Evolutionary conservation across 192 early-diverging fungal species (phyloP), one percentile per base, ranked within the genome.

Genomic region (Geranomyces variabilis): DNA sequence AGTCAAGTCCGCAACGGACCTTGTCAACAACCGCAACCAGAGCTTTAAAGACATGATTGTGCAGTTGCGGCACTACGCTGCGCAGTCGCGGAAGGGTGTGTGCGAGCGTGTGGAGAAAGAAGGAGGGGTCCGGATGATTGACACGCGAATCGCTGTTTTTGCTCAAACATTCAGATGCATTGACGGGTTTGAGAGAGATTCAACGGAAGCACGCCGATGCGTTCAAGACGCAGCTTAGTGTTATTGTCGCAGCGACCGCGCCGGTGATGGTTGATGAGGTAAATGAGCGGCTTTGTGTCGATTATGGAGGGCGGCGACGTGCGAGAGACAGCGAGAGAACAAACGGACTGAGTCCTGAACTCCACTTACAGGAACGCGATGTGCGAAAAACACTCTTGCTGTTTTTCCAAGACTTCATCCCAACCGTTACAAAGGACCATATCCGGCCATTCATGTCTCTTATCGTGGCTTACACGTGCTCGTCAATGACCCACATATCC

Each of bases 401-500:
- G 5, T 64, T 78, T 6, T 56, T 55, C 28, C 30, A 78, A 45
- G 55, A 55, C 19, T 61, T 78, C 29, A 45, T 47, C 0, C 71
- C 71, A 21, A 66, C 67, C 13, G 51, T 73, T 7, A 62, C 62
- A 22, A 66, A 76, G 57, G 77, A 82, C 47, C 89, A 93, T 36
- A 57, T 94, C 24, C 83, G 86, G 57, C 92, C 94, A 26, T 96
- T 96, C 76, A 70, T 93, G 60, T 83, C 92, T 3, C 75, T 94
- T 31, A 80, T 93, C 28, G 83, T 93, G 53, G 88, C 91, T 2
- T 94, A 90, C 64, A 90, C 88, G 4, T 93, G 90, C 77, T 92
- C 93, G 15, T 93, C 88, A 21, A 93, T 94, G 87, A 94, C 93
- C 7, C 93, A 94, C 75, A 94, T 96, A 31, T 79, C 87, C 58